Evolutionary conservation across 805 yeast species (phyloP), one percentile per base, ranked within the genome.

Genomic region (Candida patagonica): DNA sequence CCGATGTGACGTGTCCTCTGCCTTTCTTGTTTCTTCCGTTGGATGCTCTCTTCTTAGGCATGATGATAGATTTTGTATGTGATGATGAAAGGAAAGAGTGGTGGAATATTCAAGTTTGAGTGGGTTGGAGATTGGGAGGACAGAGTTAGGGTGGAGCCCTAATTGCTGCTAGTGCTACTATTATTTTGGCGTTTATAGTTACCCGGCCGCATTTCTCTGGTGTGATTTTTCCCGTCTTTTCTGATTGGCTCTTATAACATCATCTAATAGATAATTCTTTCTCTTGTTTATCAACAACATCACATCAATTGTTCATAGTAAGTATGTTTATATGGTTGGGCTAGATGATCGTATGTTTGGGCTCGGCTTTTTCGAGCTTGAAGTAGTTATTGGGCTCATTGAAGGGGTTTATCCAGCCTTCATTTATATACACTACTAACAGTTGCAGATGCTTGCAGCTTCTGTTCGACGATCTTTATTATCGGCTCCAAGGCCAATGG

Each of bases 41-140:
- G 92, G 96, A 87, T 73, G 97, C 87, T 88, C 99, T 89, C 97
- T 92, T 92, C 86, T 92, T 92, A 74, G 98, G 97, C 99, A 92
- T 92, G 56, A 71, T 79, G 57, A 45, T 25, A 22, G 36, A 22
- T 37, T 24, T 25, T 23, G 12, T 23, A 12, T 30, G 62, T 35
- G 38, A 26, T 19, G 37, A 7, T 31, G 20, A 30, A 31, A n/a
- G 37, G 12, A 27, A 33, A 19, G 27, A 23, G 27, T 13, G 24
- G 19, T 22, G 37, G 24, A 33, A 33, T 20, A n/a, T 21, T 16
- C 16, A 8, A 20, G 37, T 5, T 12, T 17, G n/a, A 13, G 26
- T 21, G 22, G 37, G 24, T 26, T 33, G 37, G 26, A 15, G 17
- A 21, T 20, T 6, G 12, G 7, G 22, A 17, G 6, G 35, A 17